These are phyloP conservation scores for Eucalyptus camaldulensis DNA, from an alignment of 345 rosid genomes.

Conservation along the genomic window DNA sequence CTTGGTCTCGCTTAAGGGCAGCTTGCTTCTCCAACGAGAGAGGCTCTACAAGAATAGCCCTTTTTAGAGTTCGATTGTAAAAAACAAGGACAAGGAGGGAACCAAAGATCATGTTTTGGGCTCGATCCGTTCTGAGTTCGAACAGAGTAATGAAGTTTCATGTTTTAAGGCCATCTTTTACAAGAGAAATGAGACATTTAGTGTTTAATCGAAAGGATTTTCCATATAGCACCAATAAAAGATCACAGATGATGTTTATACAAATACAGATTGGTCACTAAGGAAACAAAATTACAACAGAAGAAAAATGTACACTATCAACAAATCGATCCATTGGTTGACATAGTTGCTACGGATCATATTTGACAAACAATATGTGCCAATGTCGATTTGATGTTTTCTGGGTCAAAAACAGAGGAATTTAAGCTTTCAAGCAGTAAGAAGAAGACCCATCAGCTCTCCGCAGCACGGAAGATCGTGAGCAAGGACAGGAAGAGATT, in stretches of 20 bases:
- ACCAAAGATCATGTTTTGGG: neutral
- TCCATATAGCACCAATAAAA: neutral
- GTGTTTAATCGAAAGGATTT: neutral
- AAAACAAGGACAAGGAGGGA: neutral
- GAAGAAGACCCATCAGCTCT: conserved; percentile 2
- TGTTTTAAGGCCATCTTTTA: neutral
- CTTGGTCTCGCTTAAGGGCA: neutral
- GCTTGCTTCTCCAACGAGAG: neutral
- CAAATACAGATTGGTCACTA: neutral
- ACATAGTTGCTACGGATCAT: neutral
- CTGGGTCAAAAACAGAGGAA: neutral
- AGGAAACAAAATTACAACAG: neutral
- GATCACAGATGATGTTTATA: neutral
- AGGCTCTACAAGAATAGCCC: neutral
- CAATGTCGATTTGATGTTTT: neutral
- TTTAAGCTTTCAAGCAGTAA: neutral
- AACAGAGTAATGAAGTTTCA: neutral
- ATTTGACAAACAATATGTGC: neutral
- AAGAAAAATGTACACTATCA: neutral
- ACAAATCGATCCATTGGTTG: neutral
- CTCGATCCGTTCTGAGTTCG: neutral
- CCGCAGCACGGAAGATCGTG: conserved; percentile 59
- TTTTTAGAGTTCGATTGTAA: neutral
- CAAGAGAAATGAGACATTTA: neutral
- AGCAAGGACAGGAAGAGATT: conserved; percentile 71